phyloP scores from a whole-genome alignment of 2,329 filamentous ascomycete genomes.

The Xylariales sp. region DNA sequence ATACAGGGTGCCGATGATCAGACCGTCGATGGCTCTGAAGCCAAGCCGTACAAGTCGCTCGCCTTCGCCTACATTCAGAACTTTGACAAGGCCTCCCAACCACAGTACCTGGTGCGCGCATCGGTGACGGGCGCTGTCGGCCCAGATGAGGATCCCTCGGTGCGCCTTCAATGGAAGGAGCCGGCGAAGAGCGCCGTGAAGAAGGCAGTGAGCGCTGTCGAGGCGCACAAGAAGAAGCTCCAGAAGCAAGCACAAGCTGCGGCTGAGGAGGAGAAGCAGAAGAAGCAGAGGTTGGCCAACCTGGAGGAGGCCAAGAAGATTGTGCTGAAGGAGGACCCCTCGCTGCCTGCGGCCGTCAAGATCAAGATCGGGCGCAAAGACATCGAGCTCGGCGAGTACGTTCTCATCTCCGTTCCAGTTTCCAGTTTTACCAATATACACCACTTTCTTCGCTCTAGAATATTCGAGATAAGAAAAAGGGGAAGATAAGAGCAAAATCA shows the following conservation, averaged over 20 bases:
- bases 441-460: too few species aligned
- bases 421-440: too few species aligned
- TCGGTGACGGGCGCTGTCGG: conserved; percentile 57
- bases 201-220: conserved; percentile 72
- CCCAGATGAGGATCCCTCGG: conserved; percentile 59
- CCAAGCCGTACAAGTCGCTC: conserved; percentile 76
- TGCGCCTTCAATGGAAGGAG: conserved; percentile 71
- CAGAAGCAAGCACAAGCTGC: conserved; percentile 71
- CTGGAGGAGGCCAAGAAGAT: conserved; percentile 83
- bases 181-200: conserved; percentile 81
- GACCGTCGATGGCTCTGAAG: conserved; percentile 62
- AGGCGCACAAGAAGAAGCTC: conserved; percentile 79
- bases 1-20: conserved; percentile 63
- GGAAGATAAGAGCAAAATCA: too few species aligned
- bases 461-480: too few species aligned
- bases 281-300: conserved; percentile 61
- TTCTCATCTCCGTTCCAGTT: too few species aligned
- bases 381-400: conserved; percentile 54
- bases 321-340: conserved; percentile 65
- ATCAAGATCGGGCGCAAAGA: conserved; percentile 74
- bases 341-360: conserved; percentile 67
- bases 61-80: conserved; percentile 73
- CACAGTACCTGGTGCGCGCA: conserved; percentile 65
- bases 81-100: conserved; percentile 47
- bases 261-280: conserved; percentile 67